Percentiles rank a stretch among this genome's conserved stretches.
phyloP scores from a whole-genome alignment of 2,329 filamentous ascomycete species.

The Grosmannia clavigera region DNA sequence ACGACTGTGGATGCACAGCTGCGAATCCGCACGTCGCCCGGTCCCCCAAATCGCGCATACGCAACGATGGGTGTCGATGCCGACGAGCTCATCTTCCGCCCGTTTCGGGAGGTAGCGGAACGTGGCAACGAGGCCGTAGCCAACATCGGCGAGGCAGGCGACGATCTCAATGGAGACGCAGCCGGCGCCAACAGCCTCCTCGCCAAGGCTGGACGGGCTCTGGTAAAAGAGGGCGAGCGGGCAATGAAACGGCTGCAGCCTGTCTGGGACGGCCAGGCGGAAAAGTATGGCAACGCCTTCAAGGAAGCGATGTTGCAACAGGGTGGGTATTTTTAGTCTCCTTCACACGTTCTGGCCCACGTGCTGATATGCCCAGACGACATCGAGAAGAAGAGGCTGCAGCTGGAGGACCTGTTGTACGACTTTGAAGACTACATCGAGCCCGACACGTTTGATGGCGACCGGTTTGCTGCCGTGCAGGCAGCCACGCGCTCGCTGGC shows the following conservation, averaged over 20 bases:
- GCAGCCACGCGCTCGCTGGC: slow-evolving; percentile 27
- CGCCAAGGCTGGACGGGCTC: slow-evolving; percentile 19
- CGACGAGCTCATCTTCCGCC: slow-evolving; percentile 21
- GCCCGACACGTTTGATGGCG: slow-evolving; percentile 22
- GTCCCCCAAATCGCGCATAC: no score
- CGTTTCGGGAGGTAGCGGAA: slow-evolving; percentile 27
- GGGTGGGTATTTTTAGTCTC: slow-evolving; percentile 12
- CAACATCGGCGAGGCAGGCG: slow-evolving; percentile 17
- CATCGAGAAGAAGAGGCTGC: slow-evolving; percentile 18
- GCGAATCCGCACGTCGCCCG: neutral
- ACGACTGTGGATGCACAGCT: neutral
- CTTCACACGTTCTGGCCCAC: neutral
- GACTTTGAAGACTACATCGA: slow-evolving; percentile 31
- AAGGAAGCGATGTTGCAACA: slow-evolving; percentile 23
- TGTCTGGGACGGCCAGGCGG: slow-evolving; percentile 24
- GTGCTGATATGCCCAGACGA: slow-evolving; percentile 13
- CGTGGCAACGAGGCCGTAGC: slow-evolving; percentile 23
- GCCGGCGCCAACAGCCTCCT: slow-evolving; percentile 16
- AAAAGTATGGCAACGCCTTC: slow-evolving; percentile 24
- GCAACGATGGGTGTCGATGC: slow-evolving; percentile 15
- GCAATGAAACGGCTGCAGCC: slow-evolving; percentile 25
- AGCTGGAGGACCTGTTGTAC: slow-evolving; percentile 28
- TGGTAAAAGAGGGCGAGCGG: slow-evolving; percentile 21
- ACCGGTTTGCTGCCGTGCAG: slow-evolving; percentile 25
- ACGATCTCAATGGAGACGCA: slow-evolving; percentile 11